Base-by-base conservation (phyloP, 2,329 filamentous ascomycete species). In the Epichloe gansuensis region DNA sequence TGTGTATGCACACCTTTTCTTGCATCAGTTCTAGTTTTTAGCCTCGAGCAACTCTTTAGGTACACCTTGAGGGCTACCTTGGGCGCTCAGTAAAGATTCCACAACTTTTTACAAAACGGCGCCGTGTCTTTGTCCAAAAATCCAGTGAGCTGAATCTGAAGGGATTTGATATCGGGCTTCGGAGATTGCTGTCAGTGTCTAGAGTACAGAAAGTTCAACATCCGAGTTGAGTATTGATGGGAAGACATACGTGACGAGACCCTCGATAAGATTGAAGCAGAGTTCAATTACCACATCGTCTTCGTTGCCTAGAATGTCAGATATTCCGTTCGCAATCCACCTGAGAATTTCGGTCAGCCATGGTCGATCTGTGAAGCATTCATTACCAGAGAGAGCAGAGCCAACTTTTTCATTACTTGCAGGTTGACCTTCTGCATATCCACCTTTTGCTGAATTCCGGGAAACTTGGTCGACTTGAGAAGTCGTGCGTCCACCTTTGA, bases 381-480 rank as follows among this genome's bases (percentile, higher is more conserved):
- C 43, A 28, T 23, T 45, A 34, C 17, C 31, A 11, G 43, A 38
- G 17, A 46, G 13, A 46, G 47, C 21, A 41, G 54, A 41, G 31
- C 83, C 64, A 66, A 94, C 88, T 93, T 95, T 78, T 96, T 96
- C 83, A 98, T 95, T 52, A 98, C 88, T 69, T 95, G 89, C 49
- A 95, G 76, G 66, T 98, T 96, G 69, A 98, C 90, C 74, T 97
- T 97, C 61, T 84, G 82, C 81, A 94, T 95, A 74, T 98, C 91
- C 58, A 98, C 93, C 74, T 96, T 67, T 88, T 83, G 65, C 81
- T 91, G 72, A 97, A 98, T 65, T 96, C 90, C 7, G 85, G 78
- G 93, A 58, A 96, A 97, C 65, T 94, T 96, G 52, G 91, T 97
- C 69, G 85, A 84, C 76, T 85, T 88, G 53, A 96, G 74, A 62